These are phyloP conservation scores for Suillus americanus DNA, from an alignment of 768 basidiomycete species.

Conservation along the genomic window DNA sequence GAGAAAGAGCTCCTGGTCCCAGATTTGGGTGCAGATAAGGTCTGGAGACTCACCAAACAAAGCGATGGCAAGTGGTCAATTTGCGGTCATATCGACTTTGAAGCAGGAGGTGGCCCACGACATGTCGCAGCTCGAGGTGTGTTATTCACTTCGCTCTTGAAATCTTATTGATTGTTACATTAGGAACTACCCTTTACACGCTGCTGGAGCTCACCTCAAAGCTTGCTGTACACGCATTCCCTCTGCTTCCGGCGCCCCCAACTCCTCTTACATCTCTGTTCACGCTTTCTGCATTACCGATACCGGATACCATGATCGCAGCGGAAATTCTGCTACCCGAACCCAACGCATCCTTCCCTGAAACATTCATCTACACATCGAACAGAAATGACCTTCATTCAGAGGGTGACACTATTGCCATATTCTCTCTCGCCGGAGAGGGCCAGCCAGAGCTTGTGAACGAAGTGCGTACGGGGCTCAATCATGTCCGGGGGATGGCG, in stretches of 20 bases:
- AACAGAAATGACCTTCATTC: constrained; percentile 73
- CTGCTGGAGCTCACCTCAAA: constrained; percentile 64
- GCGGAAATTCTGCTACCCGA: constrained; percentile 68
- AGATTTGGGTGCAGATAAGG: constrained; percentile 73
- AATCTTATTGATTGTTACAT: not conserved
- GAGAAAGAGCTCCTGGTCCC: constrained; percentile 65
- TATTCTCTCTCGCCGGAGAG: constrained; percentile 54
- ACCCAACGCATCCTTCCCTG: constrained; percentile 50
- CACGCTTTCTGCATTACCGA: constrained; percentile 47
- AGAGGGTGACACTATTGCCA: constrained; percentile 70
- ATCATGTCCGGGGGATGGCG: constrained; percentile 66
- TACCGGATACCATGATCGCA: constrained; percentile 54
- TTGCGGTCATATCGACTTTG: constrained; percentile 45
- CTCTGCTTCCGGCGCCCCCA: constrained; percentile 40
- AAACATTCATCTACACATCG: constrained; percentile 66
- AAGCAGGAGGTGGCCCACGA: constrained; percentile 66
- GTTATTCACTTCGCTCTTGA: constrained; percentile 17
- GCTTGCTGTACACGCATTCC: constrained; percentile 54
- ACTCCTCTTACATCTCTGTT: constrained; percentile 38
- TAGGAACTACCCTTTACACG: constrained; percentile 66
- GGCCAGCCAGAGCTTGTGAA: constrained; percentile 48
- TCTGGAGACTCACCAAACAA: constrained; percentile 53
- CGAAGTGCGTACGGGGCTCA: constrained; percentile 69
- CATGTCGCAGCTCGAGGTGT: constrained; percentile 65
- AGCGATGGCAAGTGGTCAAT: constrained; percentile 49